A percentile compares a stretch with the other conserved stretches of the same genome.
phyloP scores from a whole-genome alignment of 2,329 filamentous ascomycete species.

The Tolypocladium tundrense region DNA sequence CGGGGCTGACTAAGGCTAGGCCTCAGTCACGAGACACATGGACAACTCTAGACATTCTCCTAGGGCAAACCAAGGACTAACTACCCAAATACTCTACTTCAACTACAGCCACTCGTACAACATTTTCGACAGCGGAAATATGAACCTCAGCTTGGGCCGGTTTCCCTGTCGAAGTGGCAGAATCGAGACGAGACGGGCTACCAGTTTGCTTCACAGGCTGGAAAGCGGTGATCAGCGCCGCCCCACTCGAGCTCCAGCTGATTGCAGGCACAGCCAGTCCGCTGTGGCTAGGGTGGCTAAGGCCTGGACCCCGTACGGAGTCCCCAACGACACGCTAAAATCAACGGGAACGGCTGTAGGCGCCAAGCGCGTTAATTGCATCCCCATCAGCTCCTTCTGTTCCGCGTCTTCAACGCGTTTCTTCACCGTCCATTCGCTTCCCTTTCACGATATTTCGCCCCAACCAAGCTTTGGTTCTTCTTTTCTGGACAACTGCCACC shows the following conservation, averaged over 20 bases:
- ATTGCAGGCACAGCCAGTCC: not conserved
- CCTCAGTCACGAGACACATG: not conserved
- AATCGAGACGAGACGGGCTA: not conserved
- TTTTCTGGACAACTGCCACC: not conserved
- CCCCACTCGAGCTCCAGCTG: not conserved
- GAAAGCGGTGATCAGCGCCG: not conserved
- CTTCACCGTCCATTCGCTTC: not conserved
- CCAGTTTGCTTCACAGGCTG: not conserved
- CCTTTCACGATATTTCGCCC: not conserved
- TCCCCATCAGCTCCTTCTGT: not conserved
- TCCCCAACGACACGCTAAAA: not conserved
- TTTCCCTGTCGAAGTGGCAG: not conserved
- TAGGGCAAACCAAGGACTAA: not conserved
- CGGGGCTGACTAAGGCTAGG: conserved; percentile 2
- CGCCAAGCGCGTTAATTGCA: conserved; percentile 3
- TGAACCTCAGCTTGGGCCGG: too few relatives aligned
- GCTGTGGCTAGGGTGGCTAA: not conserved
- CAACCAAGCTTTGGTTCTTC: not conserved
- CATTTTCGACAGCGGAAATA: too few relatives aligned
- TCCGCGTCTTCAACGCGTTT: conserved; percentile 1
- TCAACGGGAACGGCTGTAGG: not conserved
- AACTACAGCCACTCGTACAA: too few relatives aligned
- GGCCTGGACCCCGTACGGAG: not conserved
- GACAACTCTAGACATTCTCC: not conserved
- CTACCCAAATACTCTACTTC: not conserved